Conservation (phyloP, 345 rosid species). For the Brassica carinata region DNA sequence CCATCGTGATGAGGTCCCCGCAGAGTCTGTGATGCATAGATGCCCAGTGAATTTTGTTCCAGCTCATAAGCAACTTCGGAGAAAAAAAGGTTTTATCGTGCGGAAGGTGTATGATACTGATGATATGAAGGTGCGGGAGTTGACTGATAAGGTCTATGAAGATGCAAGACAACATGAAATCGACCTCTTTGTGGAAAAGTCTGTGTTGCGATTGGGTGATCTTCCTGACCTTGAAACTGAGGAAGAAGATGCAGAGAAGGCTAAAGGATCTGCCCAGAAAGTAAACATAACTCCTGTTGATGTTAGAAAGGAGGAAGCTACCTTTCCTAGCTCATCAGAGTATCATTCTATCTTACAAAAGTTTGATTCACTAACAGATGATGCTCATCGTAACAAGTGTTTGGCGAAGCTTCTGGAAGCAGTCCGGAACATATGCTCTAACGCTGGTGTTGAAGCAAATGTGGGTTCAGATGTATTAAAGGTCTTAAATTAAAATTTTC, state of each 20-base stretch:
- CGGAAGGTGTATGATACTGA: too few species aligned
- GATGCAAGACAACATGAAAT: slow-evolving; percentile 71
- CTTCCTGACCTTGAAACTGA: slow-evolving; percentile 62
- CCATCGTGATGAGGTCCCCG: slow-evolving; percentile 93
- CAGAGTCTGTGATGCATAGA: slow-evolving; percentile 96
- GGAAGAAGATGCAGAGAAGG: slow-evolving; percentile 37
- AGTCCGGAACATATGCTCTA: slow-evolving; percentile 60
- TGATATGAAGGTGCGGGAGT: slow-evolving; percentile 67
- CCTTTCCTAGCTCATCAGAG: slow-evolving; percentile 51
- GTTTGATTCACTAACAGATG: slow-evolving; percentile 70
- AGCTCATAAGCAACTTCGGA: slow-evolving; percentile 47
- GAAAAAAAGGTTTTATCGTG: too few species aligned
- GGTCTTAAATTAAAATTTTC: slow-evolving; percentile 35
- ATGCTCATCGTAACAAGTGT: slow-evolving; percentile 82
- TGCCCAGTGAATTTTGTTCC: slow-evolving; percentile 93
- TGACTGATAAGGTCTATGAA: slow-evolving; percentile 80
- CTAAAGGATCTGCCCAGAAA: slow-evolving; percentile 52
- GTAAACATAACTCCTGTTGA: slow-evolving; percentile 66
- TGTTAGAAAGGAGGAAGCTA: slow-evolving; percentile 78
- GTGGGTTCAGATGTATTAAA: slow-evolving; percentile 47
- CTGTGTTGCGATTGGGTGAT: slow-evolving; percentile 63
- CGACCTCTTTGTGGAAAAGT: slow-evolving; percentile 73
- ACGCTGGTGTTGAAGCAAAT: slow-evolving; percentile 49
- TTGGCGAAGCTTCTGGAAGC: slow-evolving; percentile 85
- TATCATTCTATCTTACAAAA: slow-evolving; percentile 55